Percentiles rank a stretch among this genome's conserved stretches.
Evolutionary conservation across 306 rosid species (phyloP).

Genomic region (Fagus sylvatica): DNA sequence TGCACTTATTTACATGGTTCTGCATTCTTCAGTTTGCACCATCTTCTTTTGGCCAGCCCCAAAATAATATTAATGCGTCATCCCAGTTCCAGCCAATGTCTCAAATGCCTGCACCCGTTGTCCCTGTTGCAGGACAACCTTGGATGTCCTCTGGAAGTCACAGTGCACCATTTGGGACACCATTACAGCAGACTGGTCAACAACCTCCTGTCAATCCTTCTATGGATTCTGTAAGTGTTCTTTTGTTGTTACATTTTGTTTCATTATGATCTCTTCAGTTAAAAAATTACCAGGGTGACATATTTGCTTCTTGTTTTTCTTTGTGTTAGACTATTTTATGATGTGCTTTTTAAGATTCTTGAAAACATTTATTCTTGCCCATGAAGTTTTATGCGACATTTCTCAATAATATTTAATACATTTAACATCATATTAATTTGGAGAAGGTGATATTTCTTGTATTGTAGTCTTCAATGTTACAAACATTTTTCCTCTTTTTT

Average conservation of each 20-base stretch:
- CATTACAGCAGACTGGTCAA: constrained; percentile 60
- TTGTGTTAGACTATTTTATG: constrained; percentile 8
- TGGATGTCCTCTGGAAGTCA: constrained; percentile 80
- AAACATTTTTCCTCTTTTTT: background rate
- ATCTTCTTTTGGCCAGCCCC: constrained; percentile 62
- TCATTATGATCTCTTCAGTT: background rate
- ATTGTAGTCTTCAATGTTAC: background rate
- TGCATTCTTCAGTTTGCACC: constrained; percentile 56
- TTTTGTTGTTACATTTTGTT: background rate
- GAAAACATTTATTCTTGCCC: background rate
- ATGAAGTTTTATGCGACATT: background rate
- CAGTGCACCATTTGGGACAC: constrained; percentile 44
- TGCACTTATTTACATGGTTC: constrained; percentile 10
- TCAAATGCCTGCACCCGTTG: constrained; percentile 64
- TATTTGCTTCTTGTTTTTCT: background rate
- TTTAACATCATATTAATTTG: background rate
- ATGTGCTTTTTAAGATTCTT: constrained; percentile 14
- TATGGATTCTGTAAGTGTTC: constrained; percentile 51
- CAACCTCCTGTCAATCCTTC: constrained; percentile 56
- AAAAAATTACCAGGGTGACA: background rate
- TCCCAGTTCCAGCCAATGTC: constrained; percentile 71
- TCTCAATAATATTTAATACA: background rate
- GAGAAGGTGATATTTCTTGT: background rate
- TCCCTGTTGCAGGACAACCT: constrained; percentile 59
- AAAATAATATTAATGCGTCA: constrained; percentile 54